Evolutionary conservation across 2,329 filamentous ascomycete species (phyloP), one percentile per base, ranked within the genome.

Genomic region (Graphiopsis chlorocephala): DNA sequence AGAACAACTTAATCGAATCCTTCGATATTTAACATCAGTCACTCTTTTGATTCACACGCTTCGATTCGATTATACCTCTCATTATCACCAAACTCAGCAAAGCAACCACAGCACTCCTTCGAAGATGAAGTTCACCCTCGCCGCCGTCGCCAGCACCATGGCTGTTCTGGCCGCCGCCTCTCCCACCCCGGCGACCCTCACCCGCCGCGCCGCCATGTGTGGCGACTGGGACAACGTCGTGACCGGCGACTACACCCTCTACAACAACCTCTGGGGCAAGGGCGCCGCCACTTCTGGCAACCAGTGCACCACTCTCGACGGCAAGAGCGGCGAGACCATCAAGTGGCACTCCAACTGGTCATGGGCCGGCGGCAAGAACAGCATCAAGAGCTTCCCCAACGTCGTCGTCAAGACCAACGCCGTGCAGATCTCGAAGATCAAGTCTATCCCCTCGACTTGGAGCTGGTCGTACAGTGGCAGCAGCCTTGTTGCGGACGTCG

Each of bases 401-500:
- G 77, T 74, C 55, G 78, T 77, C 1, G 74, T 78, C 57, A 74
- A 72, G n/a, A 53, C 63, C 23, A 72, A 75, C 26, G 73, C 73
- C 33, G 67, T 64, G 15, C 69, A 74, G 14, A 66, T 81, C 28
- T 74, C 72, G 14, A 66, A 69, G 28, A 74, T 84, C 70, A 75
- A 67, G 29, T 80, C 78, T 38, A 77, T 85, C 42, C 72, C 77
- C 25, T 78, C 81, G 4, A 77, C 73, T 26, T 84, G 79, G 79
- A 71, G 75, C 20, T 85, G 81, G 81, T 73, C 65, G 35, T 86
- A 87, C 76, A 79, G 78, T 31, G 83, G 81, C 65, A 78, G 74
- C 59, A 67, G 66, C 64, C 73, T 87, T 57, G 77, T 85, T 35
- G 84, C 85, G 61, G 82, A 89, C 70, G 86, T 89, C 17, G 80